Evolutionary conservation across 1,284 basidiomycete species (phyloP), one percentile per base, ranked within the genome.

Genomic region (Boletus mariae): DNA sequence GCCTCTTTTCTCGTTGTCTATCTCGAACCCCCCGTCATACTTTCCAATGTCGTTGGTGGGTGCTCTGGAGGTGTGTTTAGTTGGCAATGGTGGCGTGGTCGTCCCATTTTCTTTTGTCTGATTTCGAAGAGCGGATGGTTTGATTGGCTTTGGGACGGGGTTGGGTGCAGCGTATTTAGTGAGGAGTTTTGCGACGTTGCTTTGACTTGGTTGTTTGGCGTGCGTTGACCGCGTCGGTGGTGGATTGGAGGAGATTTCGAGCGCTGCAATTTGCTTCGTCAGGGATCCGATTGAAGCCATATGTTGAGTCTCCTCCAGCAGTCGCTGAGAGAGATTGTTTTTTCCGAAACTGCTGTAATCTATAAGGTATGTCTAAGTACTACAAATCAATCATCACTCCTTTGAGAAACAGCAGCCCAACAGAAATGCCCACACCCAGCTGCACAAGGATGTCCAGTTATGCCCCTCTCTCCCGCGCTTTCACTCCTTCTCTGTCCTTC

Each of bases 1-100:
- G 47, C 79, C 83, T 66, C 81, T 73, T 61, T 80, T 83, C 66
- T 85, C 84, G 53, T 86, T 82, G 56, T 94, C 93, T 32, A 80
- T 71, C 71, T 94, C 92, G 40, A 94, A 79, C 1, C 91, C 92
- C 11, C 91, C 92, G 59, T 95, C 93, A 67, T 94, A 94, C 49
- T 74, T 78, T 31, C 92, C 93, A 45, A 94, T 89, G 62, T 91
- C 90, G 45, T 89, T 59, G n/a, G 65, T 52, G 43, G 57, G 45
- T n/a, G 53, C 56, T 52, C 69, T 69, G 5, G 57, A 5, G 12
- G 47, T 34, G 37, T 59, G 31, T 53, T 68, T 61, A n/a, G 60
- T 47, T 45, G 57, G 41, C 31, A 55, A 38, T 10, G 63, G 55
- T 23, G 68, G 62, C 26, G 69, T 61, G 9, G 62, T 52, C 3